Evolutionary conservation across 1,139 yeast genomes (phyloP).

Genomic region (Kazachstania sp.): DNA sequence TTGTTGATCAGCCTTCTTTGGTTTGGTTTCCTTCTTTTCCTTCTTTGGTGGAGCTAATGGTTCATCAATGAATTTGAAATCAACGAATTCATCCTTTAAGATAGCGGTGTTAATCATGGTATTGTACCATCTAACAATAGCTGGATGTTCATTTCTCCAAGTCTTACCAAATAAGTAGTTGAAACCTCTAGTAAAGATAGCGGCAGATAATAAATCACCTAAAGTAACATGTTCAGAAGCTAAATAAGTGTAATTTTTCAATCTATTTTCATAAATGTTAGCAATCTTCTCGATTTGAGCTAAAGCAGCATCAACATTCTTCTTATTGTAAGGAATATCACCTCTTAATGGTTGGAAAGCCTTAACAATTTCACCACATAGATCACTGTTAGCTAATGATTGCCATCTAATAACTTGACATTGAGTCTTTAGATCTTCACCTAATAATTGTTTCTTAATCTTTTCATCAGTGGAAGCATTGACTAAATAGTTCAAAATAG

Average conservation of each 20-base stretch:
- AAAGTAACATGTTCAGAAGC: slow-evolving; percentile 83
- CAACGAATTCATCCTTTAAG: slow-evolving; percentile 41
- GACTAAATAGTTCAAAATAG: slow-evolving; percentile 45
- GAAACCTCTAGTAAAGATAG: slow-evolving; percentile 57
- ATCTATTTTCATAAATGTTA: slow-evolving; percentile 51
- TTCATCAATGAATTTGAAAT: slow-evolving; percentile 53
- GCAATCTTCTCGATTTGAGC: slow-evolving; percentile 37
- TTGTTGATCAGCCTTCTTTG: slow-evolving; percentile 21
- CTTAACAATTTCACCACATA: slow-evolving; percentile 39
- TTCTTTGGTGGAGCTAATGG: slow-evolving; percentile 74
- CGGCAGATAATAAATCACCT: slow-evolving; percentile 71
- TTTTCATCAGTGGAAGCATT: slow-evolving; percentile 25
- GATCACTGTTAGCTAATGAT: slow-evolving; percentile 71
- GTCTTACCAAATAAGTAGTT: slow-evolving; percentile 58
- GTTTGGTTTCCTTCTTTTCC: slow-evolving; percentile 32
- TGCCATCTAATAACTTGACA: slow-evolving; percentile 73
- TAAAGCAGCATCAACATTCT: slow-evolving; percentile 50
- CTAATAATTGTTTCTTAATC: slow-evolving; percentile 38
- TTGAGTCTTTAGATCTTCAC: slow-evolving; percentile 52
- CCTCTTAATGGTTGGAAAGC: slow-evolving; percentile 42
- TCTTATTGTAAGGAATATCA: slow-evolving; percentile 68
- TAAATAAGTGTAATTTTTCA: slow-evolving; percentile 71
- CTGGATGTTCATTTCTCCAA: slow-evolving; percentile 73
- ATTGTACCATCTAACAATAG: slow-evolving; percentile 76
- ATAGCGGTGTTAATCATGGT: slow-evolving; percentile 55